phyloP scores from a whole-genome alignment of 495 filamentous ascomycete genomes.

The Neurospora cerealis region DNA sequence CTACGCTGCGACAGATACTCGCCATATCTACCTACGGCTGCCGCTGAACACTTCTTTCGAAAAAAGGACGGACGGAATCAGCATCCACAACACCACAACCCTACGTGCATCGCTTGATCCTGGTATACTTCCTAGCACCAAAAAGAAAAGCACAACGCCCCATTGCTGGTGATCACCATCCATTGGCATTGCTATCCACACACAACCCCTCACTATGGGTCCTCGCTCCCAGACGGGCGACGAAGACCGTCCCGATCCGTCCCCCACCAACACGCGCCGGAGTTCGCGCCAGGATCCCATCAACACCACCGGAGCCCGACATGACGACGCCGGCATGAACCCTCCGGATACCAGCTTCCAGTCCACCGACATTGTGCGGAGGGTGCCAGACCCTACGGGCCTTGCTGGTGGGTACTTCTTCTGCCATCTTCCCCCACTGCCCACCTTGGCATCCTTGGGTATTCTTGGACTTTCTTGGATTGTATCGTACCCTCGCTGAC shows the following conservation, averaged over 20 bases:
- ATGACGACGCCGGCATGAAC: background rate
- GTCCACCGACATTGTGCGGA: conserved; percentile 39
- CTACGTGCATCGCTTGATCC: background rate
- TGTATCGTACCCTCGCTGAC: background rate
- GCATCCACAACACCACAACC: background rate
- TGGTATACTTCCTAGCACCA: conserved; percentile 2
- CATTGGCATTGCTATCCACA: background rate
- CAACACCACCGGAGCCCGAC: conserved; percentile 2
- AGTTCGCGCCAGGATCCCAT: conserved; percentile 18
- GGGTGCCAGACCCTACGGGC: conserved; percentile 29
- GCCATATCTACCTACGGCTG: background rate
- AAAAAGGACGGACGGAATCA: background rate
- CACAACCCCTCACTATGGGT: conserved; percentile 25
- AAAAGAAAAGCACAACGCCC: background rate
- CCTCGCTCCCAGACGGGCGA: conserved; percentile 19
- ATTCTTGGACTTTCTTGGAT: background rate
- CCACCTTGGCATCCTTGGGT: background rate
- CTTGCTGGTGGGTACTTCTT: conserved; percentile 23
- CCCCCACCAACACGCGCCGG: conserved; percentile 34
- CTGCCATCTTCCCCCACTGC: background rate
- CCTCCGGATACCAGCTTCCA: conserved; percentile 30
- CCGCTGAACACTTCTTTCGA: background rate
- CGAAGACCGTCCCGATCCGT: conserved; percentile 23
- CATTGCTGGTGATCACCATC: background rate
- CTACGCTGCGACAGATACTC: background rate